These are phyloP conservation scores for Erodium texanum DNA, from an alignment of 441 rosid genomes.

Conservation along the genomic window DNA sequence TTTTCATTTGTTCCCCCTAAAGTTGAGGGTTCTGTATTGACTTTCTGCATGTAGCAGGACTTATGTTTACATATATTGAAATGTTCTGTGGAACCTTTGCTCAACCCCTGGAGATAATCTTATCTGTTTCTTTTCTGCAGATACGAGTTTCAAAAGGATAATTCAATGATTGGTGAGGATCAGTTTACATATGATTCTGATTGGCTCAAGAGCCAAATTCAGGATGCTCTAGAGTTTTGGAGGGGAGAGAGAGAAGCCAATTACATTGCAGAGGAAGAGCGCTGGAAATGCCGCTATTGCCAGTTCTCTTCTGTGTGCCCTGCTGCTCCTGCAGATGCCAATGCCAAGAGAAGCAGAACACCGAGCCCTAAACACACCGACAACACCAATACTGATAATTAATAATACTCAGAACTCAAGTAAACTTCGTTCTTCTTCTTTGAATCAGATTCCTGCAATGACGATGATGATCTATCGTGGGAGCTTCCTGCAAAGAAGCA, in stretches of 20 bases:
- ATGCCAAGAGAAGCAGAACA: slow-evolving; percentile 5
- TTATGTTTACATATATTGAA: no score
- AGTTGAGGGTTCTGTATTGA: no score
- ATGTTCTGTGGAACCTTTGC: no score
- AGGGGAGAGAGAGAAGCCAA: slow-evolving; percentile 49
- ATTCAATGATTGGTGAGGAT: slow-evolving; percentile 59
- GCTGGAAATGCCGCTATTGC: slow-evolving; percentile 71
- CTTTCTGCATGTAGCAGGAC: no score
- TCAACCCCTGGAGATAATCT: no score
- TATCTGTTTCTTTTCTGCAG: slow-evolving; percentile 25
- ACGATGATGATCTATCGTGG: background rate
- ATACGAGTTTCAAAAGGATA: slow-evolving; percentile 65
- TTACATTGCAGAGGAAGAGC: slow-evolving; percentile 57
- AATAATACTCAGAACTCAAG: slow-evolving; percentile 11
- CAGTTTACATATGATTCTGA: slow-evolving; percentile 40
- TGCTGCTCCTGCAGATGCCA: slow-evolving; percentile 16
- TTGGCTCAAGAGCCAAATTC: slow-evolving; percentile 41
- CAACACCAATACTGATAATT: background rate
- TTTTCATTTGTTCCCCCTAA: background rate
- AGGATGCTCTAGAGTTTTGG: slow-evolving; percentile 48
- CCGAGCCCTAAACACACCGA: slow-evolving; percentile 8
- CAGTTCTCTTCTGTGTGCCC: slow-evolving; percentile 44
- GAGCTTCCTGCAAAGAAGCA: background rate
- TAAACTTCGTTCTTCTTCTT: no score
- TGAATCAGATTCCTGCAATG: background rate